Evolutionary conservation across 345 rosid species (phyloP), one percentile per base, ranked within the genome.

Genomic region (Eutrema yunnanense): DNA sequence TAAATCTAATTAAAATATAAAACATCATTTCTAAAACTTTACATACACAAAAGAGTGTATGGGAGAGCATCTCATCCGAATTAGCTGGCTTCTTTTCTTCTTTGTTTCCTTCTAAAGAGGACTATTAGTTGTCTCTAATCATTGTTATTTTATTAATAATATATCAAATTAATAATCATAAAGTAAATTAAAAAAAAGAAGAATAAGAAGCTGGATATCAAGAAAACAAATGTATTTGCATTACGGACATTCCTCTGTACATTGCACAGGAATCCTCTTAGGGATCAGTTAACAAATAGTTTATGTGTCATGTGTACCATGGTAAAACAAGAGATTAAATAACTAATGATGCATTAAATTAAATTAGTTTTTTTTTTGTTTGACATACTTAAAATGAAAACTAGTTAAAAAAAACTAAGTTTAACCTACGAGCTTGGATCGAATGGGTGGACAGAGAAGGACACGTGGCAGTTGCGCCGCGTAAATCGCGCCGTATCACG

Each of bases 211-310:
- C 26, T 76, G 75, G 71, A 70, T 34, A 42, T 33, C 6, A 51
- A 60, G 62, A 60, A 67, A 50, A 75, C 30, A 67, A 62, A 53
- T 34, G 54, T 44, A 61, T 46, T 37, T 29, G 8, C 26, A 16
- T 64, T 26, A 36, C 29, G 80, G 57, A 77, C 80, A 76, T 76
- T 76, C 80, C 68, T 77, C 75, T 71, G 75, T 58, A 49, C 76
- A 64, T 27, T 10, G 67, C 55, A 70, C 72, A 71, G 63, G 50
- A 55, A 77, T 77, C 76, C 68, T 42, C 76, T 71, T 77, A 71
- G 80, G 80, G 80, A 77, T 77, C 76, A 77, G 80, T 77, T 77
- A 77, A 71, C 68, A 76, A 77, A 59, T 55, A 66, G 0, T 60
- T 48, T 3, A 54, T 38, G 13, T n/a, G 49, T 65, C 62, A 64